Conservation (phyloP, 2,329 filamentous ascomycete genomes). For the Capronia coronata region DNA sequence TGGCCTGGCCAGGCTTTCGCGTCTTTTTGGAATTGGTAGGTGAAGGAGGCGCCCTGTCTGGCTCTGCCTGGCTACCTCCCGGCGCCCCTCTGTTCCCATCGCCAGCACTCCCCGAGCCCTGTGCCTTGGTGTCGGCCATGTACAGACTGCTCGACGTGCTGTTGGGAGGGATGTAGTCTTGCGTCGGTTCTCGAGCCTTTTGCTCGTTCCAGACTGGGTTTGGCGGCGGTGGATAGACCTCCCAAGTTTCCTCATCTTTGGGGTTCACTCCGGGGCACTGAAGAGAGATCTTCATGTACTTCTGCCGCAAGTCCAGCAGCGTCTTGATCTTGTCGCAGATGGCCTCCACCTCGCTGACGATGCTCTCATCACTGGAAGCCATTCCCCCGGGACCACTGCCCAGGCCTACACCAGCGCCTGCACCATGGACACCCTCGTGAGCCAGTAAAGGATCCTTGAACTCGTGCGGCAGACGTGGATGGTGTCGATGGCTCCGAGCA, state of each 20-base stretch:
- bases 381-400: constrained; percentile 58
- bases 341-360: constrained; percentile 73
- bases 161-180: constrained; percentile 22
- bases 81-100: constrained; percentile 24
- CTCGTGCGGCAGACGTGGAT: constrained; percentile 51
- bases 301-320: constrained; percentile 78
- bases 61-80: constrained; percentile 30
- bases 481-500: constrained; percentile 45
- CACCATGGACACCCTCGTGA: constrained; percentile 52
- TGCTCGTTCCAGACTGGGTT: constrained; percentile 79
- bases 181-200: constrained; percentile 36
- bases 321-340: constrained; percentile 90
- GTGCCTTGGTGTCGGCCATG: constrained; percentile 21
- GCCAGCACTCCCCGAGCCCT: constrained; percentile 7
- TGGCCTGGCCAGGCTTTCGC: constrained; percentile 80
- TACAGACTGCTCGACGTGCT: constrained; percentile 31
- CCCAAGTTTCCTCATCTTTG: constrained; percentile 74
- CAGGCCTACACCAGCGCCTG: constrained; percentile 54
- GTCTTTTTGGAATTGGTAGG: constrained; percentile 50
- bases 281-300: constrained; percentile 78
- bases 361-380: constrained; percentile 66
- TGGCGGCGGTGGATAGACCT: constrained; percentile 83
- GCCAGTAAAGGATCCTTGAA: constrained; percentile 48
- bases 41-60: constrained; percentile 31
- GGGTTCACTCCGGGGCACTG: constrained; percentile 82